These are phyloP conservation scores for Globisporangium canariense DNA, from an alignment of 352 stramenopile species.

Conservation along the genomic window DNA sequence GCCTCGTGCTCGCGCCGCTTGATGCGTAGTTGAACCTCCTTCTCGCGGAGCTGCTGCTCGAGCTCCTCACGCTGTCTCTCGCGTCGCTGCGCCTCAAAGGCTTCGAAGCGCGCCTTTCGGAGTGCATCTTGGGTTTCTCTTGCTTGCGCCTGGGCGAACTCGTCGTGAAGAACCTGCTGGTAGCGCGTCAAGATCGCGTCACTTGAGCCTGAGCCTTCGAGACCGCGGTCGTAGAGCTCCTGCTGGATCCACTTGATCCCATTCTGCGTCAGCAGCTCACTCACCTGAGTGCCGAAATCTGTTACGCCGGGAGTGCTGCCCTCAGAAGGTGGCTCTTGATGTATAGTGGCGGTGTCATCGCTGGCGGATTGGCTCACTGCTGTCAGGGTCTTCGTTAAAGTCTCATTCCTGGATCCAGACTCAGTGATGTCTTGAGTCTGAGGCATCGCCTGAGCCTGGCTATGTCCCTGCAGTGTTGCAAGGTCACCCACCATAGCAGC, in stretches of 20 bases:
- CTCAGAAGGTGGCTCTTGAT: background rate
- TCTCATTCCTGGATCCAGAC: background rate
- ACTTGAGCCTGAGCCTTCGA: constrained; percentile 51
- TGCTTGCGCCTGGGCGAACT: constrained; percentile 21
- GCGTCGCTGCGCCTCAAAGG: constrained; percentile 26
- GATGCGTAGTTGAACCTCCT: constrained; percentile 36
- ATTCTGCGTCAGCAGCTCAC: constrained; percentile 25
- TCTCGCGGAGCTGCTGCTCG: constrained; percentile 33
- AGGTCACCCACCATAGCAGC: too few species aligned
- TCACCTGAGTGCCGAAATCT: constrained; percentile 21
- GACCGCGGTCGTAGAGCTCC: constrained; percentile 69
- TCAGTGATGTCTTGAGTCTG: background rate
- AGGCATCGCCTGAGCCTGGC: background rate
- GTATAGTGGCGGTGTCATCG: background rate
- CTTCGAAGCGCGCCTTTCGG: constrained; percentile 25
- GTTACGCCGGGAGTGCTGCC: background rate
- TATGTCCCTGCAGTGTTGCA: background rate
- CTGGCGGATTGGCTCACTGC: too few species aligned
- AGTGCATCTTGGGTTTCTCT: constrained; percentile 1
- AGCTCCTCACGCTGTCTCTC: constrained; percentile 34
- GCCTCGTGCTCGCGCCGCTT: constrained; percentile 38
- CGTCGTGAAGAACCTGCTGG: constrained; percentile 32
- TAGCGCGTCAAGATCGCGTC: constrained; percentile 43
- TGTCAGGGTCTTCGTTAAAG: background rate
- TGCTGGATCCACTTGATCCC: constrained; percentile 78